Evolutionary conservation across 495 filamentous ascomycete species (phyloP), one percentile per base, ranked within the genome.

Genomic region (Halenospora varia): DNA sequence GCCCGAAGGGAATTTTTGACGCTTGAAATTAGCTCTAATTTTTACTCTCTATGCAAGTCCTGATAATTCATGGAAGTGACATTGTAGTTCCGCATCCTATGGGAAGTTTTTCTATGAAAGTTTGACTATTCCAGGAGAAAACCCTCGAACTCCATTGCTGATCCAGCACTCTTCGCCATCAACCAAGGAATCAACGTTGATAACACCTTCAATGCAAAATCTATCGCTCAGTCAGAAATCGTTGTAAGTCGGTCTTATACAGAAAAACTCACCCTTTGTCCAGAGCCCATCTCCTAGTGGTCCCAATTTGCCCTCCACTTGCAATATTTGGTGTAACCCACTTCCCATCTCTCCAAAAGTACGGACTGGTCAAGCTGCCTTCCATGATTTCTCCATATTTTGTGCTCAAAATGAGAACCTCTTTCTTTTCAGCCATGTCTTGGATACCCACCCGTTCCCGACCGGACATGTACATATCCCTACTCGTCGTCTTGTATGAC

Each of bases 61-160:
- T n/a, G n/a, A n/a, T n/a, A n/a, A n/a, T n/a, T n/a, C n/a, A n/a
- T n/a, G n/a, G n/a, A n/a, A n/a, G n/a, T n/a, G n/a, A n/a, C n/a
- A n/a, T n/a, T n/a, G n/a, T n/a, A n/a, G n/a, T n/a, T n/a, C n/a
- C n/a, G n/a, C n/a, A n/a, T n/a, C n/a, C n/a, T n/a, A n/a, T n/a
- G n/a, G n/a, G n/a, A n/a, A n/a, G n/a, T n/a, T n/a, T n/a, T n/a
- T n/a, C n/a, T n/a, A n/a, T n/a, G n/a, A n/a, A n/a, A n/a, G n/a
- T n/a, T n/a, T n/a, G n/a, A n/a, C n/a, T n/a, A n/a, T n/a, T n/a
- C n/a, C n/a, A n/a, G n/a, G n/a, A n/a, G n/a, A n/a, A 64, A 93
- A 96, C 0, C 90, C 91, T 59, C 87, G 77, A n/a, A 88, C 88
- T 0, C 87, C 89, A 69, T 91, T 96, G 63, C 89, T 94, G 56